Base-by-base conservation (phyloP, 78 protist genomes). In the Dictyostelium discoideum region DNA sequence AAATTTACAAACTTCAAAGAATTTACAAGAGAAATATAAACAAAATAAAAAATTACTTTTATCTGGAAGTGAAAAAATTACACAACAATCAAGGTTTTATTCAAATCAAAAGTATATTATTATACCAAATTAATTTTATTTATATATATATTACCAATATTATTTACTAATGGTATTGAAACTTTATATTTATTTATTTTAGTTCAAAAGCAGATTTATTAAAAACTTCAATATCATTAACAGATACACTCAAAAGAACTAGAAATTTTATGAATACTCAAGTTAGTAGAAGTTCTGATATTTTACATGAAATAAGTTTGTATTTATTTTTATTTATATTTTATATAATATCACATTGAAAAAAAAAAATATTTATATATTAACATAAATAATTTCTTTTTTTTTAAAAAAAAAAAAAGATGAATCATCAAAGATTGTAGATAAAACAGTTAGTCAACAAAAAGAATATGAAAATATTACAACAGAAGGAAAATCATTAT, bases 191-290 rank as follows among this genome's bases (percentile, higher is more conserved):
- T 32, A 32, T 3, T 32, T 32, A 50, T 9, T 6, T 20, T 32
- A 29, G 57, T 14, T 57, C 86, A 39, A 79, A 89, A 46, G 86
- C 84, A 44, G 94, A 89, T 29, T 67, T 89, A 26, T 63, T 89
- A 69, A 89, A 89, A 81, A 67, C 77, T 65, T 80, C 94, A 46
- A 46, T 81, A n/a, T 50, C 76, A 40, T 79, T 89, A 63, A 89
- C 94, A 63, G 82, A 81, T 10, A 67, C 86, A 18, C 24, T 89
- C 20, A 79, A 67, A 76, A 78, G 87, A 63, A 81, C 94, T 14
- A 54, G 94, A 67, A 89, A 50, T 29, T 48, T 89, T 69, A 50
- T 89, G 87, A 89, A 81, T 22, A 60, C 94, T 37, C 94, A 89
- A 44, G 94, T 89, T 24, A 32, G 32, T 46, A 89, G 86, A 89